A percentile compares a stretch with the other conserved stretches of the same genome.
Conservation (phyloP, 1,284 basidiomycete genomes). For the Cryptococcus hybrid region DNA sequence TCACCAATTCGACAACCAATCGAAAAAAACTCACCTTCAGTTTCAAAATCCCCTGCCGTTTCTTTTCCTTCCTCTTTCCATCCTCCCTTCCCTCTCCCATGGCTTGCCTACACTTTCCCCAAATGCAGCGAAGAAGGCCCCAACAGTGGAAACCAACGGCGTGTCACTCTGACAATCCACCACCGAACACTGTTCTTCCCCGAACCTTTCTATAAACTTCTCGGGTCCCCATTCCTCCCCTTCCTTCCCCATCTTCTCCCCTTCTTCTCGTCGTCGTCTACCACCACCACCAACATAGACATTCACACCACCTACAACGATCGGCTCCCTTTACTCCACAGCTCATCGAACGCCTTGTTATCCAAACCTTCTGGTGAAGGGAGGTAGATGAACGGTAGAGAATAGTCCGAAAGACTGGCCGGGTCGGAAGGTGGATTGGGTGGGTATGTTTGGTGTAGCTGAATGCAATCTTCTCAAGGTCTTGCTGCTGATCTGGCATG, state of each 20-base stretch:
- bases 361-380: constrained; percentile 57
- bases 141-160: constrained; percentile 63
- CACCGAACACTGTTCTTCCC: constrained; percentile 65
- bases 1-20: not conserved
- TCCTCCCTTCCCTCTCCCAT: constrained; percentile 60
- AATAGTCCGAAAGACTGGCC: constrained; percentile 30
- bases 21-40: constrained; percentile 61
- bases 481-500: too few species aligned
- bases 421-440: constrained; percentile 31
- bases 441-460: constrained; percentile 40
- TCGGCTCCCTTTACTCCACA: constrained; percentile 74
- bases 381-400: constrained; percentile 49
- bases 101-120: constrained; percentile 51
- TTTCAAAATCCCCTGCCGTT: constrained; percentile 61
- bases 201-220: constrained; percentile 71
- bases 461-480: not conserved
- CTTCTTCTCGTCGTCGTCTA: not conserved
- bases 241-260: constrained; percentile 56
- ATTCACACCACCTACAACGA: constrained; percentile 66
- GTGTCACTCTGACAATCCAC: constrained; percentile 74
- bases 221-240: constrained; percentile 74
- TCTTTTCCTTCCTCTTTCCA: constrained; percentile 53
- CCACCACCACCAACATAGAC: not conserved
- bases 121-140: constrained; percentile 76
- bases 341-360: constrained; percentile 61